Percentiles rank a stretch among this genome's conserved stretches.
Conservation (phyloP, 768 basidiomycete species). For the Tylopilus plumbeoviolaceoides region DNA sequence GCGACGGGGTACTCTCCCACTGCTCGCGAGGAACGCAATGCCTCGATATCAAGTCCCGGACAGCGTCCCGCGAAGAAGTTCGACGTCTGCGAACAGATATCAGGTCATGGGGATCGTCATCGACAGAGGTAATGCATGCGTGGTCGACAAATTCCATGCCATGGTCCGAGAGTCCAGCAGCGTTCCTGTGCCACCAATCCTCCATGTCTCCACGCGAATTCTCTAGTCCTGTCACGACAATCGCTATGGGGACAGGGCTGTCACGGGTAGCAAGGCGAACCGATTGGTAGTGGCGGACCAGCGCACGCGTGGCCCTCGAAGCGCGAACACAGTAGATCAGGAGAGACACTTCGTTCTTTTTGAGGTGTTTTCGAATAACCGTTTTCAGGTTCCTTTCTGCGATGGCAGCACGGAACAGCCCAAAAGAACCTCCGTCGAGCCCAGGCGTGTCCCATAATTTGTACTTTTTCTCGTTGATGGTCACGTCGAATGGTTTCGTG, state of each 20-base stretch:
- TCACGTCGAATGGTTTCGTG: conserved; percentile 22
- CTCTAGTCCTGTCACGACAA: conserved; percentile 41
- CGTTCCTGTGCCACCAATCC: conserved; percentile 32
- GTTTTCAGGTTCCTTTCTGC: conserved; percentile 27
- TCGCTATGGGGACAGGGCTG: conserved; percentile 31
- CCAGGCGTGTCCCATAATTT: conserved; percentile 33
- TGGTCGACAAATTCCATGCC: conserved; percentile 29
- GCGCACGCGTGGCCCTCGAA: conserved; percentile 36
- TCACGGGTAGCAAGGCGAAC: conserved; percentile 31
- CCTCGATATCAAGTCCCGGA: conserved; percentile 23
- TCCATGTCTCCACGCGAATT: conserved; percentile 32
- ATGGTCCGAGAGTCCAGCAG: conserved; percentile 10
- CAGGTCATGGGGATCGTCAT: conserved; percentile 19
- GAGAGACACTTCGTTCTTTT: conserved; percentile 33
- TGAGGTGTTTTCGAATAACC: conserved; percentile 33
- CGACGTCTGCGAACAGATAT: conserved; percentile 16
- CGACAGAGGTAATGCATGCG: conserved; percentile 32
- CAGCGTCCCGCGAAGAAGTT: conserved; percentile 18
- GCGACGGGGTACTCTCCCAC: background rate
- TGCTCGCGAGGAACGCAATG: conserved; percentile 12
- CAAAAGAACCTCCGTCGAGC: conserved; percentile 32
- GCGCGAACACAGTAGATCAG: conserved; percentile 40
- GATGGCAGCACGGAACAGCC: conserved; percentile 19
- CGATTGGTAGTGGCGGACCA: conserved; percentile 36
- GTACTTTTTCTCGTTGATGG: conserved; percentile 18